These are phyloP conservation scores for Dothiorella sarmentorum DNA, from an alignment of 2,329 filamentous ascomycete genomes.

Conservation along the genomic window DNA sequence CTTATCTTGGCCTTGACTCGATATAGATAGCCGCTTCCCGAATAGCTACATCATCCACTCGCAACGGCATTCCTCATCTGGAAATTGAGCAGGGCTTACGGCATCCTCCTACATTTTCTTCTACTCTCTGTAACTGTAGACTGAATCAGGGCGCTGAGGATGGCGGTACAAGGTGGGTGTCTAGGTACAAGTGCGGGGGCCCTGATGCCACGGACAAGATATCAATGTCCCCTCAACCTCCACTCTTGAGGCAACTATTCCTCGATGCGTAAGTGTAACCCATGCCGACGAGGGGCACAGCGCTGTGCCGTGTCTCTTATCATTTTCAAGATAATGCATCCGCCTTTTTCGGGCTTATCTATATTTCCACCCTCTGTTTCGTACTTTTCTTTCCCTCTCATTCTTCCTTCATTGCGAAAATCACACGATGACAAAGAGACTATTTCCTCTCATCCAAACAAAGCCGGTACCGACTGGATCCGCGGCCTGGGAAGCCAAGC, in stretches of 20 bases:
- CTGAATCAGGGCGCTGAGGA: neutral
- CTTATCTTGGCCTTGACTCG: neutral
- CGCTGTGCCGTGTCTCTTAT: neutral
- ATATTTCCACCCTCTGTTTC: neutral
- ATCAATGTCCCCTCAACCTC: neutral
- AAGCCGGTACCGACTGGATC: neutral
- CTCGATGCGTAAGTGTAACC: neutral
- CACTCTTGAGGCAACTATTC: neutral
- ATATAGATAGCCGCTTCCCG: too few species aligned
- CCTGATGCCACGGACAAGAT: neutral
- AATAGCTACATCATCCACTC: too few species aligned
- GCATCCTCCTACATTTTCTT: too few species aligned
- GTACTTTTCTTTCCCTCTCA: neutral
- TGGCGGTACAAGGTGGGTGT: neutral
- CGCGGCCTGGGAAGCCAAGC: neutral
- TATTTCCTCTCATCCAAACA: constrained; percentile 1
- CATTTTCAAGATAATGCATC: neutral
- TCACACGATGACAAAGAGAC: neutral
- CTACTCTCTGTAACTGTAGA: too few species aligned
- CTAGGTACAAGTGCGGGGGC: neutral
- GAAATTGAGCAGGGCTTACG: too few species aligned
- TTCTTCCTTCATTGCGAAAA: neutral
- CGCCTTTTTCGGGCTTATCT: neutral
- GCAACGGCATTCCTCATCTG: too few species aligned
- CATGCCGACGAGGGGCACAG: neutral